Evolutionary conservation across 2,329 filamentous ascomycete genomes (phyloP), one percentile per base, ranked within the genome.

Genomic region (Zopfia rhizophila): DNA sequence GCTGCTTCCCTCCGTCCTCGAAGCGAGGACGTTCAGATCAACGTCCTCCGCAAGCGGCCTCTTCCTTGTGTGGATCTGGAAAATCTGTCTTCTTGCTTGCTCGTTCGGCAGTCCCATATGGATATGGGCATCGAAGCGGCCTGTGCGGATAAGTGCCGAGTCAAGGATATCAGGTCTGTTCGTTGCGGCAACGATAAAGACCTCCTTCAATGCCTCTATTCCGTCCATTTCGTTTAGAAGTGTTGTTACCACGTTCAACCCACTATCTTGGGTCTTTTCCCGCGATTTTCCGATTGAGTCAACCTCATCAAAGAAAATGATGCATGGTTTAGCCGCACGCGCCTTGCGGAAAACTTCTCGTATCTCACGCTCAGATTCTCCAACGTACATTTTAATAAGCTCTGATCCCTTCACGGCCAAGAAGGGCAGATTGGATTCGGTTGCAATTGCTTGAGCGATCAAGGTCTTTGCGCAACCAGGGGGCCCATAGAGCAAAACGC

Each of bases 261-360:
- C 83, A 18, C 77, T 78, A 11, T 82, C 68, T 21, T 67, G 65
- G 7, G 61, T 65, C 45, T 69, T 69, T 58, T 77, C 80, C 75
- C 87, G 63, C 72, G 78, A 78, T 23, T 80, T 79, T 25, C 80
- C 89, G 53, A 97, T 93, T 4, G 90, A 86, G 73, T 97, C 92
- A 60, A 97, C 94, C 70, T 97, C 92, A 68, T 97, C 92, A 57
- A 97, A 96, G 79, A 97, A 97, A 61, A 97, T 91, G 72, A 97
- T 93, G 67, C 89, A 91, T 0, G 93, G 93, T 38, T 87, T 86
- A 7, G 91, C 92, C n/a, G 88, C 86, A 29, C 89, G 82, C 1
- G 93, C 93, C 59, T 92, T 89, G 40, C 87, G 82, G 68, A 97
- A 97, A 1, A 97, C 84, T 43, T 91, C 88, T 25, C 93, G 85